These are phyloP conservation scores for Cladophialophora bantiana DNA, from an alignment of 2,329 filamentous ascomycete genomes.

Conservation along the genomic window DNA sequence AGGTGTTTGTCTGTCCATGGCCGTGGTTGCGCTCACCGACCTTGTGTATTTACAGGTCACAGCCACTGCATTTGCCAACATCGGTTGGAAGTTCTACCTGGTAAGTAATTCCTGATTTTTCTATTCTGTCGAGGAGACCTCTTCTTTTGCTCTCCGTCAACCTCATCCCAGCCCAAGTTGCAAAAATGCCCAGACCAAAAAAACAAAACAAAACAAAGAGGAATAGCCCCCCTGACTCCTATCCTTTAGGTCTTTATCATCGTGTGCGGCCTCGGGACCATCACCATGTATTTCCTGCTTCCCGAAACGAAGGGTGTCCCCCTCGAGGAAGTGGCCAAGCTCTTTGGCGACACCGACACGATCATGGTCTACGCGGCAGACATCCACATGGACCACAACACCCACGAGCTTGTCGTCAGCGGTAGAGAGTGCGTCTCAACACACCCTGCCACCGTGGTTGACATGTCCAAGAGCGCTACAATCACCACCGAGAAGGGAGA, in stretches of 20 bases:
- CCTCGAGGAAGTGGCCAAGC: constrained; percentile 43
- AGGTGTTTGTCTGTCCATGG: constrained; percentile 9
- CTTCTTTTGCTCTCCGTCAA: not conserved
- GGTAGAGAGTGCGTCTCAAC: not conserved
- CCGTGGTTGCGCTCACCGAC: constrained; percentile 18
- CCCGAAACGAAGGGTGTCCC: constrained; percentile 64
- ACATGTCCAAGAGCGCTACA: not conserved
- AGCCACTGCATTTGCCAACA: constrained; percentile 65
- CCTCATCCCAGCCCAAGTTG: not conserved
- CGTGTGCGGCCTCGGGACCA: constrained; percentile 72
- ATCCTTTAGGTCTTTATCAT: constrained; percentile 62
- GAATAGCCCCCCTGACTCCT: too few relatives aligned
- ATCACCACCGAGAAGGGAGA: not conserved
- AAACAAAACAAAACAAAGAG: too few relatives aligned
- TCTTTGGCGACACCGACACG: constrained; percentile 34
- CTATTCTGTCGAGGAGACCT: too few relatives aligned
- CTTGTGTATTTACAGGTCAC: constrained; percentile 56
- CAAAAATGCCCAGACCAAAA: not conserved
- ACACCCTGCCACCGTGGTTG: not conserved
- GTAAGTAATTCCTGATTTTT: constrained; percentile 54
- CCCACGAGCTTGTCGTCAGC: constrained; percentile 18
- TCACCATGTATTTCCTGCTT: constrained; percentile 72
- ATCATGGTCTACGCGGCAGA: constrained; percentile 15
- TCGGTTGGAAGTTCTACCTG: constrained; percentile 70
- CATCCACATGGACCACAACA: constrained; percentile 15